Percentiles rank a stretch among this genome's conserved stretches.
phyloP scores from a whole-genome alignment of 2,329 filamentous ascomycete genomes.

The Colletotrichum tamarilloi region DNA sequence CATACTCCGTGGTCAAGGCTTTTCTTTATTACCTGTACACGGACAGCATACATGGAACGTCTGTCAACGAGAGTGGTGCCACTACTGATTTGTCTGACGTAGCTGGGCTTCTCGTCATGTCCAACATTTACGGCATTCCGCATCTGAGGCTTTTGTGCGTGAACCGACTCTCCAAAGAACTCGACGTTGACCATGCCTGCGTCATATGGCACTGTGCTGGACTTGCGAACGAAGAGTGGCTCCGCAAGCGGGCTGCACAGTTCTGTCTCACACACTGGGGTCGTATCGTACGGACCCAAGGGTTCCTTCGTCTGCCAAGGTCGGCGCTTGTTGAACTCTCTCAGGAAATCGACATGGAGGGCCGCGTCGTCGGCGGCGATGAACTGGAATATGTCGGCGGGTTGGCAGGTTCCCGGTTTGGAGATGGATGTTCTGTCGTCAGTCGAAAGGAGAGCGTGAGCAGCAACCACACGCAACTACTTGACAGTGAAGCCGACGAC shows the following conservation, averaged over 20 bases:
- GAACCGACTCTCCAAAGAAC: slow-evolving; percentile 87
- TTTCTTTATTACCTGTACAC: slow-evolving; percentile 98
- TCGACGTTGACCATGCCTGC: slow-evolving; percentile 94
- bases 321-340: slow-evolving; percentile 88
- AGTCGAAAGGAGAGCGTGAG: slow-evolving; percentile 69
- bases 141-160: slow-evolving; percentile 91
- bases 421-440: slow-evolving; percentile 50
- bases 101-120: slow-evolving; percentile 95
- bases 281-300: slow-evolving; percentile 87
- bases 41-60: slow-evolving; percentile 78
- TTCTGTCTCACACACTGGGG: slow-evolving; percentile 97
- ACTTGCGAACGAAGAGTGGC: slow-evolving; percentile 91
- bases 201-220: slow-evolving; percentile 96
- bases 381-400: slow-evolving; percentile 74
- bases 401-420: slow-evolving; percentile 58
- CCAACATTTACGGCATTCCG: slow-evolving; percentile 97
- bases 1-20: slow-evolving; percentile 91
- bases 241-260: slow-evolving; percentile 85
- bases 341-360: slow-evolving; percentile 92
- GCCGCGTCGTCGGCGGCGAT: slow-evolving; percentile 89
- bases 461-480: slow-evolving; percentile 67
- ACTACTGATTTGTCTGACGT: slow-evolving; percentile 86
- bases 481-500: slow-evolving; percentile 69
- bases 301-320: slow-evolving; percentile 84
- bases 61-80: slow-evolving; percentile 70